These are phyloP conservation scores for Apophysomyces trapeziformis DNA, from an alignment of 371 early-diverging fungal species.

Conservation along the genomic window DNA sequence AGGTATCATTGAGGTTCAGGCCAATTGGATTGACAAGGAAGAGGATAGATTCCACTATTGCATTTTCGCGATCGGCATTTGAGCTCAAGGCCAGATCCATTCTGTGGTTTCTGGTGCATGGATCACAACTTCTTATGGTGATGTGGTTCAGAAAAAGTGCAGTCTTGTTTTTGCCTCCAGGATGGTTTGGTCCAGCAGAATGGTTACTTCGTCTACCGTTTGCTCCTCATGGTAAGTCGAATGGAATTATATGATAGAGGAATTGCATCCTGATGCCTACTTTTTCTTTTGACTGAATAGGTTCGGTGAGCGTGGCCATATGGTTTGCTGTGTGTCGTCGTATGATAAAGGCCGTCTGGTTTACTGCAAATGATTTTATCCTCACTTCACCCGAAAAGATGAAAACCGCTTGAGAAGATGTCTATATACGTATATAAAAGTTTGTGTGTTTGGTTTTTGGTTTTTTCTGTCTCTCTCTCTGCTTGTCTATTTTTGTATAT, in stretches of 20 bases:
- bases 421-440: neutral
- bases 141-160: constrained; percentile 72
- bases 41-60: constrained; percentile 63
- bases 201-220: constrained; percentile 76
- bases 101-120: constrained; percentile 73
- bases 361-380: constrained; percentile 42
- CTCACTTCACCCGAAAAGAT: constrained; percentile 14
- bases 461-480: neutral
- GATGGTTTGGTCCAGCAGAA: constrained; percentile 86
- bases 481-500: too few species aligned
- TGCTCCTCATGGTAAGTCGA: constrained; percentile 71
- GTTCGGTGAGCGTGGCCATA: constrained; percentile 72
- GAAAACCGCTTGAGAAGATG: neutral
- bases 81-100: constrained; percentile 77
- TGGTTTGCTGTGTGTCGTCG: constrained; percentile 78
- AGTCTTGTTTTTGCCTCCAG: constrained; percentile 82
- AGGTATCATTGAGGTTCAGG: neutral
- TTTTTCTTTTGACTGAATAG: constrained; percentile 32
- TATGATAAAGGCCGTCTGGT: constrained; percentile 43
- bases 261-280: neutral
- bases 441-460: neutral
- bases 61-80: constrained; percentile 72
- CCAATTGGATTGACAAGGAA: neutral
- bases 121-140: constrained; percentile 70
- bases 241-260: too few species aligned